Base-by-base conservation (phyloP, 208 protist genomes). In the Giardia duodenalis region DNA sequence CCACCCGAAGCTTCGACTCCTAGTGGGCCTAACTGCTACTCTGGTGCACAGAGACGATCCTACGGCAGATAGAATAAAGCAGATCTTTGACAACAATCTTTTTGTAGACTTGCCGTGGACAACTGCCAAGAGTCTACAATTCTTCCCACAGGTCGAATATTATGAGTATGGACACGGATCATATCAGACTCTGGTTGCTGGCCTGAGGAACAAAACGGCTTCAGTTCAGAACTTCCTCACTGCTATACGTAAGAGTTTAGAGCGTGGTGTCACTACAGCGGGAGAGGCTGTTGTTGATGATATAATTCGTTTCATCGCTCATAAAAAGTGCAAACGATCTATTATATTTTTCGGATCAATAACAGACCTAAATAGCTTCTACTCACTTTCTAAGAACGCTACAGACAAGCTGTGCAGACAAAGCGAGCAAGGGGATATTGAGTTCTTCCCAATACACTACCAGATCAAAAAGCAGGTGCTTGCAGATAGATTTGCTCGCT, bases 71-170 rank as follows among this genome's bases (percentile, higher is more conserved):
- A 46, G 45, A 48, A 91, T 91, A 2, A 4, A n/a, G 43, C 2
- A 91, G 1, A 43, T 47, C 2, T 91, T 91, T 91, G 44, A 48
- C 4, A 91, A 91, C 44, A 3, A 46, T 0, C 2, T 91, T 1
- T 47, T 47, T 45, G 39, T 22, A n/a, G 45, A 91, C 45, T 47
- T 91, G 44, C 88, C 88, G 0, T 91, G 88, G 88, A 47, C 44
- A n/a, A n/a, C 47, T n/a, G 88, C 88, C 10, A 91, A 91, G n/a
- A 46, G 44, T 2, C 44, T 91, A 1, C 2, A 48, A 19, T 45
- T 91, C 45, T 91, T 91, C 88, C 88, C 88, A 0, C 44, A 46
- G n/a, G 88, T 91, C 0, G 0, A 48, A 0, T 91, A 91, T 47
- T 91, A 47, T 1, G 88, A 91, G 44, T 91, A 47, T 45, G 45